Conservation (phyloP, 148 eudicot genomes). For the Spergularia marina region DNA sequence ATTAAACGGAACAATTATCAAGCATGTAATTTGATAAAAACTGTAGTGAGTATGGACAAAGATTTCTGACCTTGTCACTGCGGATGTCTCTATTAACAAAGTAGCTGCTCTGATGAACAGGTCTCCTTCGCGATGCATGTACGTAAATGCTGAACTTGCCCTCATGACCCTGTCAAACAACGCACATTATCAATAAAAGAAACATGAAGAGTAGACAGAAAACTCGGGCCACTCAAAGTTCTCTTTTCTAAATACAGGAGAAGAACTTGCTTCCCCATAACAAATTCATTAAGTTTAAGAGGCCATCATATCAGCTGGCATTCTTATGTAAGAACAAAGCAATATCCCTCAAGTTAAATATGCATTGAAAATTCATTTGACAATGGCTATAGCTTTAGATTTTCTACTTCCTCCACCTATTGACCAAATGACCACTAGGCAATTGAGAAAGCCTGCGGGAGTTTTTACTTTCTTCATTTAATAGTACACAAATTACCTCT, state of each 20-base stretch:
- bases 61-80: constrained; percentile 57
- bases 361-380: no score
- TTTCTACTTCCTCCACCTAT: background rate
- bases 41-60: background rate
- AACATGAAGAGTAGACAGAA: background rate
- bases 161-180: constrained; percentile 75
- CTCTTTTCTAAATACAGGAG: background rate
- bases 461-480: background rate
- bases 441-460: background rate
- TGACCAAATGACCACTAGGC: background rate
- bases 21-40: background rate
- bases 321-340: no score
- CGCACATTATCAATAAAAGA: constrained; percentile 3
- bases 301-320: no score
- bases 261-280: background rate
- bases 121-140: constrained; percentile 68
- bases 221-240: background rate
- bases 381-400: background rate
- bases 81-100: constrained; percentile 66
- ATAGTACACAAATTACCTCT: background rate
- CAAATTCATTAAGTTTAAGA: no score
- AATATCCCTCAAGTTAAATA: no score
- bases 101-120: constrained; percentile 63
- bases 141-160: constrained; percentile 79
- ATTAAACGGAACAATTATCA: background rate